Percentiles rank a stretch among this genome's conserved stretches.
Evolutionary conservation across 2,329 filamentous ascomycete genomes (phyloP).

Genomic region (Aspergillus neoniger): DNA sequence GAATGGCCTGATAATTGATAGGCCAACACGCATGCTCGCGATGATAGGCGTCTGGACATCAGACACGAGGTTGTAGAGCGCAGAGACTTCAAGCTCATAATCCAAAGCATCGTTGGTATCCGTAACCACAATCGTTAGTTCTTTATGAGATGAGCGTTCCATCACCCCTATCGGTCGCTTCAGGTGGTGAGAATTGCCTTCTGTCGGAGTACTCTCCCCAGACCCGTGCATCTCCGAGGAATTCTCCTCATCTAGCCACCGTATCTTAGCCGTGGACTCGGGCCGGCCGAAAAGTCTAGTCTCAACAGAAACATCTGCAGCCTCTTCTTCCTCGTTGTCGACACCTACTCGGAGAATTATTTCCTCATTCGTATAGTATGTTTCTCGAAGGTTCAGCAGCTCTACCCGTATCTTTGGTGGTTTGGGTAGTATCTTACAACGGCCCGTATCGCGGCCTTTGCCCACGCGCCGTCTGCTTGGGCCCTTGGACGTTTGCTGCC

Average conservation of each 20-base stretch:
- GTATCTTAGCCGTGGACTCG: constrained; percentile 47
- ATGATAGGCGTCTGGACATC: constrained; percentile 80
- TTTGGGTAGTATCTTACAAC: constrained; percentile 76
- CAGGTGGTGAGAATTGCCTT: constrained; percentile 34
- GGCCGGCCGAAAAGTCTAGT: constrained; percentile 64
- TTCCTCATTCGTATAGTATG: constrained; percentile 83
- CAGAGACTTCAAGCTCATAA: constrained; percentile 71
- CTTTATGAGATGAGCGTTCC: constrained; percentile 31
- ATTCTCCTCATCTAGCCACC: constrained; percentile 48
- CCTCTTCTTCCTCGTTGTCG: constrained; percentile 79
- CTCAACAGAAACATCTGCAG: constrained; percentile 71
- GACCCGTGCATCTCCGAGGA: constrained; percentile 22
- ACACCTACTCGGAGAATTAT: constrained; percentile 70
- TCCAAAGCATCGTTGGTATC: constrained; percentile 54
- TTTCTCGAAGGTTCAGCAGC: constrained; percentile 61
- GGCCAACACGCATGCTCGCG: constrained; percentile 67
- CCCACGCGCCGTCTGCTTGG: constrained; percentile 42
- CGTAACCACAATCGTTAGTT: constrained; percentile 52
- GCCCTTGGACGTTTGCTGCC: constrained; percentile 41
- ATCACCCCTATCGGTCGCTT: constrained; percentile 39
- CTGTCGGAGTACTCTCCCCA: constrained; percentile 29
- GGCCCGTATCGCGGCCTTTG: constrained; percentile 52
- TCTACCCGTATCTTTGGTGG: constrained; percentile 87
- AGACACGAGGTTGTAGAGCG: constrained; percentile 75
- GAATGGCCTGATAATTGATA: constrained; percentile 80